Conservation (phyloP, 1,284 basidiomycete species). For the Mycena citricolor region DNA sequence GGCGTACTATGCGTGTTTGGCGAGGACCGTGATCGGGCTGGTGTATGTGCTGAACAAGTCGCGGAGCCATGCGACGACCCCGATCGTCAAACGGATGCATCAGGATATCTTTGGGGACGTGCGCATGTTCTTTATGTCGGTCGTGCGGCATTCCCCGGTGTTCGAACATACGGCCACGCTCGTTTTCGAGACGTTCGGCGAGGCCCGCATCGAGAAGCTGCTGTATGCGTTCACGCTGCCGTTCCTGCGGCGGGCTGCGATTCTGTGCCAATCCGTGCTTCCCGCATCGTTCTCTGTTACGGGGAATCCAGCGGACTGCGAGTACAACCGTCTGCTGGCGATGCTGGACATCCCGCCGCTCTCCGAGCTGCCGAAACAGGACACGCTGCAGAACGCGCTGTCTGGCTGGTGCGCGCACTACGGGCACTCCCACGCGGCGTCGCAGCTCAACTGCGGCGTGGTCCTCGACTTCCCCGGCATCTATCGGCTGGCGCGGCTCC, state of each 20-base stretch:
- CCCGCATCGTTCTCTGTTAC: conserved; percentile 56
- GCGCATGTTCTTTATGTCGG: conserved; percentile 83
- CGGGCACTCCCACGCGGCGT: conserved; percentile 69
- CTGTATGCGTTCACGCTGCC: conserved; percentile 90
- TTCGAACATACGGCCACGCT: conserved; percentile 79
- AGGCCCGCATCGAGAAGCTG: conserved; percentile 81
- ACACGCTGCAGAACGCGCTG: conserved; percentile 78
- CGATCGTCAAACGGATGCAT: conserved; percentile 47
- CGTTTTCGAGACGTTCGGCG: conserved; percentile 75
- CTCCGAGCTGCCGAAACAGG: conserved; percentile 73
- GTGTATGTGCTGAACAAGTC: conserved; percentile 77
- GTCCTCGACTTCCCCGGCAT: conserved; percentile 81
- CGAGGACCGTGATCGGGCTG: conserved; percentile 80
- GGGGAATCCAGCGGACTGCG: conserved; percentile 45
- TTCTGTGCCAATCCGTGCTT: conserved; percentile 79
- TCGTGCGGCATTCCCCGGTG: conserved; percentile 74
- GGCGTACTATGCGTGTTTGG: conserved; percentile 86
- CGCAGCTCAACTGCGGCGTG: conserved; percentile 72
- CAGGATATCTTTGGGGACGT: conserved; percentile 74
- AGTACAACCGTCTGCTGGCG: conserved; percentile 79
- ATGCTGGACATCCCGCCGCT: conserved; percentile 79
- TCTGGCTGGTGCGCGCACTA: conserved; percentile 85
- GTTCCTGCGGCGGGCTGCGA: conserved; percentile 89
- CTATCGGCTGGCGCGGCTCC: conserved; percentile 85
- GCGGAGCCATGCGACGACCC: conserved; percentile 49